These are phyloP conservation scores for Stylosanthes scabra DNA, from an alignment of 331 rosid species.

Conservation along the genomic window DNA sequence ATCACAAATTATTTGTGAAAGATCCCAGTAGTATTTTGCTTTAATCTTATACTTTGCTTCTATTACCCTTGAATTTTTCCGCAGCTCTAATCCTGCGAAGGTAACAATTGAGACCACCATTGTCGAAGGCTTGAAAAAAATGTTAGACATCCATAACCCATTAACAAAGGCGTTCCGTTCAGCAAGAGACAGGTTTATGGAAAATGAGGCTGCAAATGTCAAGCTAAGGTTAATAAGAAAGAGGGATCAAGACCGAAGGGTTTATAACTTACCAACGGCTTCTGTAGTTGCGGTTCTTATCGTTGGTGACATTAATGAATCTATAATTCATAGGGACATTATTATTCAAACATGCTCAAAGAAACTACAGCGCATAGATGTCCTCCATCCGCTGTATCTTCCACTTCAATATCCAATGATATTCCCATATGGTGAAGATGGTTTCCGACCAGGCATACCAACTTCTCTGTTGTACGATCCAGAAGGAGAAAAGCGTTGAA, in stretches of 20 bases:
- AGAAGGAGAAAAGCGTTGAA: too few species aligned
- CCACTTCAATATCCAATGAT: neutral
- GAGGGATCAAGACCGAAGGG: neutral
- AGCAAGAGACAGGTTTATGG: neutral
- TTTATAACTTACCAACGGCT: neutral
- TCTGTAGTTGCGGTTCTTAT: neutral
- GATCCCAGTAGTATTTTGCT: too few species aligned
- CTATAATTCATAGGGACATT: neutral
- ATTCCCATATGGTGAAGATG: neutral
- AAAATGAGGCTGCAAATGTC: too few species aligned
- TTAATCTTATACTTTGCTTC: too few species aligned
- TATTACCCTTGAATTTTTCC: too few species aligned
- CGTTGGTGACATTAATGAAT: neutral
- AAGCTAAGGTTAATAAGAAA: neutral
- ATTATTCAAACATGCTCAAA: neutral
- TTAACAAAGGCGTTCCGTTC: neutral
- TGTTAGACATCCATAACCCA: neutral
- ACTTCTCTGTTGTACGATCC: neutral
- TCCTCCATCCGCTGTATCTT: neutral
- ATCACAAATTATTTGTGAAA: too few species aligned
- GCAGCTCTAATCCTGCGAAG: too few species aligned
- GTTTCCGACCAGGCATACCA: neutral
- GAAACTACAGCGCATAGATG: neutral
- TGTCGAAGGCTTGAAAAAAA: neutral
- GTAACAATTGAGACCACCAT: too few species aligned